Evolutionary conservation across 345 rosid genomes (phyloP), one percentile per base, ranked within the genome.

Genomic region (Dimocarpus longan): DNA sequence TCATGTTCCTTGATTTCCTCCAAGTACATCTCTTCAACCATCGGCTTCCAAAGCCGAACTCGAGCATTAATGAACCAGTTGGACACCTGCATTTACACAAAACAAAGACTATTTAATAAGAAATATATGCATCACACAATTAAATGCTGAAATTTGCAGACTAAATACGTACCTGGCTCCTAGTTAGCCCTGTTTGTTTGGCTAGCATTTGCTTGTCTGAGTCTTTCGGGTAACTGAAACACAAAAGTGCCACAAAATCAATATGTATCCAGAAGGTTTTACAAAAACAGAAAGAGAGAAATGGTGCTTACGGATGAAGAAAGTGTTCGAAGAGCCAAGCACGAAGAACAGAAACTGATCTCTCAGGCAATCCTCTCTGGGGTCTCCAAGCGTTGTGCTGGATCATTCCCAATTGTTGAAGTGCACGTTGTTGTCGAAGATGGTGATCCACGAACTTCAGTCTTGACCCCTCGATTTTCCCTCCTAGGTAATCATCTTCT

Each of bases 341-440:
- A 1, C 99, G 95, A 78, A 95, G 99, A 39, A 95, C 94, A 0
- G 99, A 95, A 65, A 95, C 98, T 0, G 99, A 93, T 77, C 97
- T 82, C 82, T 95, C 99, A 0, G 99, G 99, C 71, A 95, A 84
- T 80, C 99, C 99, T 84, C 99, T 82, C 78, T 93, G 99, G 82
- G 99, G 99, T 90, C 99, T 92, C 99, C 99, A 95, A 79, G 99
- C 99, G 85, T 93, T 93, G 82, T 93, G 98, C 88, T 95, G 99
- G 86, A 92, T 90, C 98, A 93, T 92, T 70, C 98, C 99, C 83
- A 93, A 83, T 50, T 93, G 99, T 77, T 93, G 99, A 83, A 95
- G 97, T 42, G 99, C 96, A 44, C 98, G 87, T 78, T 95, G 99
- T 81, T 95, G 99, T 68, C 97, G 90, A 79, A 93, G 88, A 19